Base-by-base conservation (phyloP, 2,329 filamentous ascomycete species). In the Botrytis paeoniae region DNA sequence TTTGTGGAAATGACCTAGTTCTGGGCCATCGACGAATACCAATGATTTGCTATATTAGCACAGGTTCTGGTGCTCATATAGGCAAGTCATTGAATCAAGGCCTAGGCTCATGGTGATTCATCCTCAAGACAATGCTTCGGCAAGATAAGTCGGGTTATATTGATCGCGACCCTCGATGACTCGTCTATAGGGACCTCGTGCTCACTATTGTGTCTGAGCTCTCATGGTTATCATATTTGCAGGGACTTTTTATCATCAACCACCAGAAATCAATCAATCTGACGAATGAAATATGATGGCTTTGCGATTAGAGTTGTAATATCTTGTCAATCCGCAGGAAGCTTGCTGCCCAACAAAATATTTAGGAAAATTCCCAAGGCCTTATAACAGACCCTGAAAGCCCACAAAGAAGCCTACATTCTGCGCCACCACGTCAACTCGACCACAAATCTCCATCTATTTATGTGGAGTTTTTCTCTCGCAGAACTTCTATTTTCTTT, bases 1-100 rank as follows among this genome's bases (percentile, higher is more conserved):
- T 29, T 29, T 18, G n/a, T 57, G 14, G n/a, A 4, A 32, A 57
- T 16, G n/a, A 18, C 3, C n/a, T 29, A 0, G 0, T 9, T 29
- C 16, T 9, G 3, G n/a, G 51, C 1, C 3, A 29, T 57, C 3
- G 1, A 18, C 6, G n/a, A 29, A 29, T 3, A 57, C n/a, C 1
- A 32, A 32, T 57, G 3, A 1, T 14, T 54, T 14, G 25, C 6
- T 14, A n/a, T n/a, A 8, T 54, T n/a, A 54, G 12, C 25, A 54
- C 10, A n/a, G 10, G 0, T 3, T 12, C 12, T 54, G 12, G 25
- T 3, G 5, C 3, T 54, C 51, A 57, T 1, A 18, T 9, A 29
- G 6, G 29, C 6, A 29, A 29, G n/a, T 57, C 5, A 18, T n/a
- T 18, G 7, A 29, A 18, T 57, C 14, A 2, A 3, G 2, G n/a